phyloP scores from a whole-genome alignment of 495 filamentous ascomycete species.

The Penicillium goetzii region DNA sequence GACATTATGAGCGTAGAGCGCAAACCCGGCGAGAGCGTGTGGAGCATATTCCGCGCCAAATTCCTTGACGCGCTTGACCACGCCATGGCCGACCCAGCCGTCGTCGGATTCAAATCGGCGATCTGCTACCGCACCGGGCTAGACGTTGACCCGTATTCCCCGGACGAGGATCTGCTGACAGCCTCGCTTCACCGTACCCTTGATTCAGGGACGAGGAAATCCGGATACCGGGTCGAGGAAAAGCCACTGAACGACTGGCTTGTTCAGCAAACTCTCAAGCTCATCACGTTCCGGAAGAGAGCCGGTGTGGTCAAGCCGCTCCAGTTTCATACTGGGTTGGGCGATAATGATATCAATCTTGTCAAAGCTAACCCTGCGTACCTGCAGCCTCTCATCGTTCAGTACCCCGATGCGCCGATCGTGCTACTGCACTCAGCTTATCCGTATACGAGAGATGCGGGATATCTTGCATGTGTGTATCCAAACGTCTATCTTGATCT shows the following conservation, averaged over 20 bases:
- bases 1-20: conserved; percentile 36
- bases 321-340: conserved; percentile 86
- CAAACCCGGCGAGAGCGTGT: conserved; percentile 32
- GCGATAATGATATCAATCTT: conserved; percentile 80
- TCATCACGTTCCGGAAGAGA: conserved; percentile 26
- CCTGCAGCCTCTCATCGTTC: conserved; percentile 72
- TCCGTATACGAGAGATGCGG: conserved; percentile 81
- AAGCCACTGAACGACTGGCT: conserved; percentile 67
- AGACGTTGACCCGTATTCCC: conserved; percentile 40
- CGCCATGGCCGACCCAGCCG: conserved; percentile 63
- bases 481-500: conserved; percentile 85
- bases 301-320: conserved; percentile 64
- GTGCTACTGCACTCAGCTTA: conserved; percentile 85
- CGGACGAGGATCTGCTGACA: conserved; percentile 35
- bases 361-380: conserved; percentile 73
- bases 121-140: conserved; percentile 85
- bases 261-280: conserved; percentile 56
- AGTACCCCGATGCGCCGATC: conserved; percentile 69
- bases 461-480: conserved; percentile 80
- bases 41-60: conserved; percentile 43
- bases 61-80: conserved; percentile 55
- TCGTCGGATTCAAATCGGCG: conserved; percentile 84
- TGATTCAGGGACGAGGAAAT: conserved; percentile 24
- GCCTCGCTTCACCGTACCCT: conserved; percentile 40
- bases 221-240: conserved; percentile 60